phyloP scores from a whole-genome alignment of 208 protist genomes.

The Trypanosoma lewisi region DNA sequence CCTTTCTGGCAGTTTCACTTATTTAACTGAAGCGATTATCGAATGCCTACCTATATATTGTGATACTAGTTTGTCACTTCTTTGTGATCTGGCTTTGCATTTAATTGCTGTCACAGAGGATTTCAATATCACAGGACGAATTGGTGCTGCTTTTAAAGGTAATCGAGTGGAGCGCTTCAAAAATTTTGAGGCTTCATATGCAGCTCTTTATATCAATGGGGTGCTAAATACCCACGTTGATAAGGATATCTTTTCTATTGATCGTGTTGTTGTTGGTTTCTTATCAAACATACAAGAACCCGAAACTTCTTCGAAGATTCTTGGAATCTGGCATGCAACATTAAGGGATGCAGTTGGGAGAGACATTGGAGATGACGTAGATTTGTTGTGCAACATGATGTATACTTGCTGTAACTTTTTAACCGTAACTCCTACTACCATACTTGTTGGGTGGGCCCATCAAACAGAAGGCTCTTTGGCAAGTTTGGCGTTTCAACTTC shows the following conservation, averaged over 20 bases:
- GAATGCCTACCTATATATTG: constrained; percentile 73
- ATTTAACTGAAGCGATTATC: constrained; percentile 37
- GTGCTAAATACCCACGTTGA: constrained; percentile 62
- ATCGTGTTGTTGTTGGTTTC: constrained; percentile 59
- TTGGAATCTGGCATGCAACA: constrained; percentile 53
- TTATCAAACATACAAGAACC: constrained; percentile 43
- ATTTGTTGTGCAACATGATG: constrained; percentile 57
- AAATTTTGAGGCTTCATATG: constrained; percentile 73
- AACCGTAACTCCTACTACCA: constrained; percentile 40
- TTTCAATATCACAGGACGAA: constrained; percentile 6
- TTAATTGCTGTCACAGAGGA: constrained; percentile 28
- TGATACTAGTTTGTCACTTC: constrained; percentile 61
- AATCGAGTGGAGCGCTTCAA: constrained; percentile 38
- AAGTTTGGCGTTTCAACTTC: constrained; percentile 38
- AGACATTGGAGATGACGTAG: constrained; percentile 51
- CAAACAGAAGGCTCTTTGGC: constrained; percentile 42
- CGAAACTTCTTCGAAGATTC: constrained; percentile 33
- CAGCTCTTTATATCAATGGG: constrained; percentile 46
- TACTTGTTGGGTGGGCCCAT: constrained; percentile 41
- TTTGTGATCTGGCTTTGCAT: constrained; percentile 49
- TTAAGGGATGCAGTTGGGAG: constrained; percentile 58
- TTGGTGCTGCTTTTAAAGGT: constrained; percentile 41
- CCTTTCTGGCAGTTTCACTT: constrained; percentile 25
- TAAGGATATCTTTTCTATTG: constrained; percentile 83
- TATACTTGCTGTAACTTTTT: constrained; percentile 56